phyloP scores from a whole-genome alignment of 106 monocot genomes.

The Ottelia alismoides region DNA sequence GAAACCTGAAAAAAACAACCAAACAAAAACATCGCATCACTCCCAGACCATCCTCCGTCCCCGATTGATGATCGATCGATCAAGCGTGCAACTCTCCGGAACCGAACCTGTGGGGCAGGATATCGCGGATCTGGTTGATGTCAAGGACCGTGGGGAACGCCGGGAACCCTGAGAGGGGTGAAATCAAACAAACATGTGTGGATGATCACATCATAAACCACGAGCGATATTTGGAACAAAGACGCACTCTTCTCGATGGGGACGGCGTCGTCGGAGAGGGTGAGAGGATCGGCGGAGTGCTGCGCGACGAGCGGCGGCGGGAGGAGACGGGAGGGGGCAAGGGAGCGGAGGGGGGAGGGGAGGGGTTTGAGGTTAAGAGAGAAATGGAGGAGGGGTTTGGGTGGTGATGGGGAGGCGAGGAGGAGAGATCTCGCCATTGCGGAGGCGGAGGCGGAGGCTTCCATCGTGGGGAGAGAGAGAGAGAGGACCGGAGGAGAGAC shows the following conservation, averaged over 20 bases:
- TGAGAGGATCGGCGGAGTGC: background rate
- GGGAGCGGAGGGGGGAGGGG: too few species aligned
- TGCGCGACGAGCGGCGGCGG: too few species aligned
- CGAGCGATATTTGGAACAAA: background rate
- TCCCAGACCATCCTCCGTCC: too few species aligned
- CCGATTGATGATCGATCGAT: too few species aligned
- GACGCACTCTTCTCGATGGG: constrained; percentile 56
- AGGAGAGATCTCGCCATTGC: constrained; percentile 26
- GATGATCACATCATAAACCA: background rate
- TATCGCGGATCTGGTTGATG: constrained; percentile 63
- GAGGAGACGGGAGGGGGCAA: too few species aligned
- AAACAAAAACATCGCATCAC: background rate
- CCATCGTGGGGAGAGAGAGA: too few species aligned
- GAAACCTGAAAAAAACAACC: constrained; percentile 26
- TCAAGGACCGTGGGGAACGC: constrained; percentile 54
- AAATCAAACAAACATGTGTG: background rate
- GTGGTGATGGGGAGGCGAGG: too few species aligned
- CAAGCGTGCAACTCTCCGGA: background rate
- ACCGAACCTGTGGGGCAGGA: constrained; percentile 56
- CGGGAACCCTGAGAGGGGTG: constrained; percentile 13
- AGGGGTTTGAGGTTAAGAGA: too few species aligned
- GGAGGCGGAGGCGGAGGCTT: background rate
- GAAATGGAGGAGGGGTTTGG: too few species aligned
- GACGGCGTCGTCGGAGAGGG: background rate
- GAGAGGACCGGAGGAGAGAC: too few species aligned